Conservation (phyloP, 768 basidiomycete species). For the Panaeolus papilionaceus region DNA sequence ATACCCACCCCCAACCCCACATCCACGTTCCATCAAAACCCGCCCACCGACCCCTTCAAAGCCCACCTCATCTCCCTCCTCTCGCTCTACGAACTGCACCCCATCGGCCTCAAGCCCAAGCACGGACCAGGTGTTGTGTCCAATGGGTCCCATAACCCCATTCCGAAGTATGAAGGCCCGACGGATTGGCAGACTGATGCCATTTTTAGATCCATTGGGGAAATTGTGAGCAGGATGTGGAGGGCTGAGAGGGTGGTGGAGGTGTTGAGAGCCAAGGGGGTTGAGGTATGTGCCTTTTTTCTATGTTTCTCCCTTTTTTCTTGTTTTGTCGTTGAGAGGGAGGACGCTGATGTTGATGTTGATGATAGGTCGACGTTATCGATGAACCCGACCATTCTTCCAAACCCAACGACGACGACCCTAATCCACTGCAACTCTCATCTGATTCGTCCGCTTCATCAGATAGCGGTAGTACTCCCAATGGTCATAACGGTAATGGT, state of each 20-base stretch:
- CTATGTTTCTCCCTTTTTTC: neutral
- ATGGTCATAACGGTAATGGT: neutral
- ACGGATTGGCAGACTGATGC: too few species aligned
- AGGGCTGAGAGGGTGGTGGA: constrained; percentile 55
- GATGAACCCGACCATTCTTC: neutral
- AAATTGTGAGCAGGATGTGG: constrained; percentile 59
- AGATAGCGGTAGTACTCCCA: too few species aligned
- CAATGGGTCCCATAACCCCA: too few species aligned
- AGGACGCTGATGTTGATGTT: neutral
- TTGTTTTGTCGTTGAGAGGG: too few species aligned
- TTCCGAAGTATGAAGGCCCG: too few species aligned
- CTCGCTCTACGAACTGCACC: constrained; percentile 64
- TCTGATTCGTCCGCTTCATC: too few species aligned
- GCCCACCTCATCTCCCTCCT: constrained; percentile 63
- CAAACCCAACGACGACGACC: neutral
- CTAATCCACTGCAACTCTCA: neutral
- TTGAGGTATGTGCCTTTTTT: constrained; percentile 23
- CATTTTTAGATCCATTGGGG: too few species aligned
- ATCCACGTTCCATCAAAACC: constrained; percentile 8
- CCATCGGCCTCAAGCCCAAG: constrained; percentile 37
- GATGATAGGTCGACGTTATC: neutral
- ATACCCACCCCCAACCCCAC: neutral
- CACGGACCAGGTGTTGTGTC: too few species aligned
- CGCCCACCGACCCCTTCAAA: constrained; percentile 29
- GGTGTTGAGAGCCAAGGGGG: constrained; percentile 39